Evolutionary conservation across 2,329 filamentous ascomycete genomes (phyloP).

Genomic region (Aspergillus cejpii): DNA sequence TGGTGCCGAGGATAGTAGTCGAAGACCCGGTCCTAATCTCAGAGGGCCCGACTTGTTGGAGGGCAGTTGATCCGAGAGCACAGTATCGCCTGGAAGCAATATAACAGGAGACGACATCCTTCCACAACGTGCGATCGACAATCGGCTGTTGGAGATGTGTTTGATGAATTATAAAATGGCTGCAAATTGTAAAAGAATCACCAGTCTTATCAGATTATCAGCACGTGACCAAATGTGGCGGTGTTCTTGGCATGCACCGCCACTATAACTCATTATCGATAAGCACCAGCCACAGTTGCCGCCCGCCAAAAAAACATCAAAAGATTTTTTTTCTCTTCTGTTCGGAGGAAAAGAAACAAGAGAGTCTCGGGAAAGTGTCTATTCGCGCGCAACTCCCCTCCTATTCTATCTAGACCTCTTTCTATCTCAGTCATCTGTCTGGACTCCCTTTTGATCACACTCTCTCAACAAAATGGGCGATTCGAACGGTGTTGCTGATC

Average conservation of each 20-base stretch:
- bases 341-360: constrained; percentile 10
- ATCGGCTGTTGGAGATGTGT: neutral
- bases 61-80: constrained; percentile 62
- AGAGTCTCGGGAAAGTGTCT: constrained; percentile 7
- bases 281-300: constrained; percentile 30
- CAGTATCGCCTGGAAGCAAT: constrained; percentile 73
- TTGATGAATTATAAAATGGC: neutral
- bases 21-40: constrained; percentile 75
- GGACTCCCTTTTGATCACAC: constrained; percentile 4
- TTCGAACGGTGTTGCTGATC: constrained; percentile 45
- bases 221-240: too few relatives aligned
- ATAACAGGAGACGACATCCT: constrained; percentile 56
- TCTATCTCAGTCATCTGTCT: constrained; percentile 14
- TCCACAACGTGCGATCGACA: neutral
- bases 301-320: constrained; percentile 28
- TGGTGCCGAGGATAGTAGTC: constrained; percentile 68
- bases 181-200: constrained; percentile 6
- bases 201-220: constrained; percentile 21
- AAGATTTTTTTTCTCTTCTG: constrained; percentile 28
- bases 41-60: constrained; percentile 60
- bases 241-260: constrained; percentile 20
- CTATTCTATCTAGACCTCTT: constrained; percentile 13
- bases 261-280: constrained; percentile 32
- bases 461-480: constrained; percentile 40
- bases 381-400: constrained; percentile 16